Conservation (phyloP, 805 yeast species). For the Metschnikowia reukaufii region DNA sequence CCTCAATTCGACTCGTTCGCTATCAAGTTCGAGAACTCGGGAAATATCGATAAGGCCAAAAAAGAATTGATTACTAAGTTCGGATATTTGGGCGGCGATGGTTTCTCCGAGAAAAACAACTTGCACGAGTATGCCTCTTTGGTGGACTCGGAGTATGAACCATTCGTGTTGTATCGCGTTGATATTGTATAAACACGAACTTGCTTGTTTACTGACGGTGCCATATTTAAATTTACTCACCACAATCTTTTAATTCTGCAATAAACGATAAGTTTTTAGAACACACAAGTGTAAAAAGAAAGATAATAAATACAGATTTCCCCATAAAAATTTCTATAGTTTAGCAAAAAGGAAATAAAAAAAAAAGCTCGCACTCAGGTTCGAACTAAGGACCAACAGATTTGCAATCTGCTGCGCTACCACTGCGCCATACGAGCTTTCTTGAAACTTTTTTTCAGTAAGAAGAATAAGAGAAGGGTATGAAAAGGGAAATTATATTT, state of each 20-base stretch:
- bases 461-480: too few relatives aligned
- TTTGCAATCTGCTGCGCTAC: slow-evolving; percentile 99
- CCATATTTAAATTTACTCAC: not conserved
- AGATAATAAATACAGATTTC: not conserved
- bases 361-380: slow-evolving; percentile 80
- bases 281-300: not conserved
- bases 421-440: slow-evolving; percentile 86
- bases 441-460: not conserved
- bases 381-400: slow-evolving; percentile 98
- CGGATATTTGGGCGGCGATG: slow-evolving; percentile 91
- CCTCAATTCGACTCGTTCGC: slow-evolving; percentile 72
- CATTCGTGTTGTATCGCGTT: slow-evolving; percentile 79
- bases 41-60: slow-evolving; percentile 56
- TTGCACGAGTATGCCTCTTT: slow-evolving; percentile 86
- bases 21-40: slow-evolving; percentile 43
- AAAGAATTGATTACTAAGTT: slow-evolving; percentile 69
- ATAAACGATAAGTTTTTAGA: not conserved
- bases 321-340: not conserved
- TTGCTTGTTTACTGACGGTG: not conserved
- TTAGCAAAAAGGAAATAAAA: slow-evolving; percentile 24
- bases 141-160: slow-evolving; percentile 94
- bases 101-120: slow-evolving; percentile 68
- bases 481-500: too few relatives aligned
- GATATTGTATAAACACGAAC: slow-evolving; percentile 30
- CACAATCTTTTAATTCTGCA: slow-evolving; percentile 5